These are phyloP conservation scores for Rugonectria rugulosa DNA, from an alignment of 2,329 filamentous ascomycete genomes.

Conservation along the genomic window DNA sequence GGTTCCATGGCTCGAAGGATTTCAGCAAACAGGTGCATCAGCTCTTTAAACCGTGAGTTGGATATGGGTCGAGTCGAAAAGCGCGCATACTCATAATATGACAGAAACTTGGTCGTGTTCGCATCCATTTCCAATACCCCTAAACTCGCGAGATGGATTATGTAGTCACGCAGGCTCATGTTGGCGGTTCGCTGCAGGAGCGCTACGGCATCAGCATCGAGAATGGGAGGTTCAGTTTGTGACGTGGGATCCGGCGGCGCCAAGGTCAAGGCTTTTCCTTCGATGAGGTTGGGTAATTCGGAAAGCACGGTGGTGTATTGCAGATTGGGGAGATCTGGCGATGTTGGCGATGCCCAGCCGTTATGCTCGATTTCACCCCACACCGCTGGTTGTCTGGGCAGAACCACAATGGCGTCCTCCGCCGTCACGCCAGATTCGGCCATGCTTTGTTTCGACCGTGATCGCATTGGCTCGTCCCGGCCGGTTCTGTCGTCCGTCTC, in stretches of 20 bases:
- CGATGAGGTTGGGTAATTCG: constrained; percentile 88
- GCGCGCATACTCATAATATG: constrained; percentile 81
- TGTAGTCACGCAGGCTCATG: constrained; percentile 82
- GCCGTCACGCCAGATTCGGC: constrained; percentile 48
- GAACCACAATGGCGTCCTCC: constrained; percentile 53
- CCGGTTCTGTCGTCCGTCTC: constrained; percentile 26
- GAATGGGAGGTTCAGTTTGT: constrained; percentile 50
- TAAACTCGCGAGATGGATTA: constrained; percentile 73
- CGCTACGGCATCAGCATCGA: constrained; percentile 73
- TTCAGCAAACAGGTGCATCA: constrained; percentile 87
- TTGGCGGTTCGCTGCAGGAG: constrained; percentile 73
- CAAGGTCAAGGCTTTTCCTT: constrained; percentile 90
- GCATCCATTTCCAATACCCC: constrained; percentile 62
- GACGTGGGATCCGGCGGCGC: constrained; percentile 65
- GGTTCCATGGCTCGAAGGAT: constrained; percentile 79
- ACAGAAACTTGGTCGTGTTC: constrained; percentile 69
- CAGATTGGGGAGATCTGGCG: constrained; percentile 77
- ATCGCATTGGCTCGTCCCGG: constrained; percentile 27
- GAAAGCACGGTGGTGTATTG: constrained; percentile 82
- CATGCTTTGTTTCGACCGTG: constrained; percentile 31
- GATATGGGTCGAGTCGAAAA: constrained; percentile 77
- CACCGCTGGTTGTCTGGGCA: constrained; percentile 59
- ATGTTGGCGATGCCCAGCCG: constrained; percentile 86
- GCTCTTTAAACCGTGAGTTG: constrained; percentile 73
- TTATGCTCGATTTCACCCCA: constrained; percentile 89